Conservation (phyloP, 2,329 filamentous ascomycete species). For the Apiospora rasikravindrae region DNA sequence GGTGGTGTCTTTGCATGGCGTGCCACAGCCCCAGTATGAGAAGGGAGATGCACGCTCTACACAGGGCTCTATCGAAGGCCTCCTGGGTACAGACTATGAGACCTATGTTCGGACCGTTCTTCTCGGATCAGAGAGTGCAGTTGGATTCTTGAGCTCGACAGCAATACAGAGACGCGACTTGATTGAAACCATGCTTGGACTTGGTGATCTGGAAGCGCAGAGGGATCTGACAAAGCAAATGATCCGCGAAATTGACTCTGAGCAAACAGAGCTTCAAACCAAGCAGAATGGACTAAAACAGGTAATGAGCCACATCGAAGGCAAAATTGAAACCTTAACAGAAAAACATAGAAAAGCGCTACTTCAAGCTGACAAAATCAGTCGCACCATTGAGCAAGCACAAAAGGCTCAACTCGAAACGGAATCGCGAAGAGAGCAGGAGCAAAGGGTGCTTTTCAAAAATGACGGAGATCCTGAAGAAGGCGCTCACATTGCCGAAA, state of each 20-base stretch:
- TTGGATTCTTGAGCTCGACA: conserved; percentile 38
- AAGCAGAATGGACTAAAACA: neutral
- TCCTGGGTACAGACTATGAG: conserved; percentile 39
- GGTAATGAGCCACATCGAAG: conserved; percentile 7
- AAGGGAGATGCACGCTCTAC: conserved; percentile 30
- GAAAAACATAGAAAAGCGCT: neutral
- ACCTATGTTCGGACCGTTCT: conserved; percentile 38
- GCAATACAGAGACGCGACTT: conserved; percentile 35
- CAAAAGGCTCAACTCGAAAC: neutral
- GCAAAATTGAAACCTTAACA: neutral
- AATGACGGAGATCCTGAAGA: neutral
- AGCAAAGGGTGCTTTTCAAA: neutral
- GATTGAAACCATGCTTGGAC: conserved; percentile 36
- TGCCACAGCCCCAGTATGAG: conserved; percentile 36
- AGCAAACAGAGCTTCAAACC: conserved; percentile 16
- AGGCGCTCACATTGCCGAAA: neutral
- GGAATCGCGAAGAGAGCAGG: neutral
- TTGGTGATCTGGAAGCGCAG: conserved; percentile 33
- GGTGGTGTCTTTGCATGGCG: conserved; percentile 36
- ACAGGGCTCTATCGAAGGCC: conserved; percentile 36
- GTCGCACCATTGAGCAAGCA: neutral
- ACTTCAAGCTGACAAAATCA: neutral
- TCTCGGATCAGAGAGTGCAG: conserved; percentile 39
- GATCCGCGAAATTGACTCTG: conserved; percentile 31
- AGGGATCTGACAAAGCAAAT: conserved; percentile 28